phyloP scores from a whole-genome alignment of 106 monocot genomes.

The Hemerocallis citrina region DNA sequence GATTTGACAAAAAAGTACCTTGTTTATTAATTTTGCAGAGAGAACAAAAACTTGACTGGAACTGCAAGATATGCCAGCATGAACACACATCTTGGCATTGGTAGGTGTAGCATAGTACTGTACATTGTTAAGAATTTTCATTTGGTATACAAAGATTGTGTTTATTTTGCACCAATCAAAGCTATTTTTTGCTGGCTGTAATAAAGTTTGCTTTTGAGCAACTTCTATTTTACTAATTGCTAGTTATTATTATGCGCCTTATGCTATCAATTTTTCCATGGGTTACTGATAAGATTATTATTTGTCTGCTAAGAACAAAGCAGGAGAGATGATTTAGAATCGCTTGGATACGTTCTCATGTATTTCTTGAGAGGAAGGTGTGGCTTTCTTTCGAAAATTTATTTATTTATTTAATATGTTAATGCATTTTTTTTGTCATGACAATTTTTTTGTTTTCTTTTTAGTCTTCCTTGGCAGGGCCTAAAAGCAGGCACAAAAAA shows the following conservation, averaged over 20 bases:
- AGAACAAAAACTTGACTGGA: conserved; percentile 48
- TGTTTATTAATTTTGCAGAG: conserved; percentile 20
- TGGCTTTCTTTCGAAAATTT: not conserved
- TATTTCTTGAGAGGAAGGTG: conserved; percentile 46
- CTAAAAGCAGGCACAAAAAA: conserved; percentile 71
- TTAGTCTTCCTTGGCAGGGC: conserved; percentile 87
- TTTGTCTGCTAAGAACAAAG: conserved; percentile 29
- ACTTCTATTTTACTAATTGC: not conserved
- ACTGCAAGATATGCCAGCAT: conserved; percentile 50
- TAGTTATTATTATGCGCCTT: not conserved
- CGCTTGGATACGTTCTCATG: conserved; percentile 46
- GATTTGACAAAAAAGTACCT: not conserved
- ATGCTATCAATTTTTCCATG: not conserved
- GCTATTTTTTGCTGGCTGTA: not conserved
- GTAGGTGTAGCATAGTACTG: conserved; percentile 6
- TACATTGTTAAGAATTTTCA: not conserved
- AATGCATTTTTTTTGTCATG: not conserved
- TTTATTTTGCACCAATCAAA: too few species aligned
- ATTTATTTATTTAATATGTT: not conserved
- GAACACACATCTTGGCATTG: conserved; percentile 55
- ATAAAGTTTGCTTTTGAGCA: not conserved
- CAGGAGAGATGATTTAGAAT: conserved; percentile 49
- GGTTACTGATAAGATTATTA: not conserved
- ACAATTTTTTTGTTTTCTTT: not conserved
- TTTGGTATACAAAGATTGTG: not conserved